A percentile compares a stretch with the other conserved stretches of the same genome.
Evolutionary conservation across 306 rosid genomes (phyloP).

Genomic region (Lupinus albus): DNA sequence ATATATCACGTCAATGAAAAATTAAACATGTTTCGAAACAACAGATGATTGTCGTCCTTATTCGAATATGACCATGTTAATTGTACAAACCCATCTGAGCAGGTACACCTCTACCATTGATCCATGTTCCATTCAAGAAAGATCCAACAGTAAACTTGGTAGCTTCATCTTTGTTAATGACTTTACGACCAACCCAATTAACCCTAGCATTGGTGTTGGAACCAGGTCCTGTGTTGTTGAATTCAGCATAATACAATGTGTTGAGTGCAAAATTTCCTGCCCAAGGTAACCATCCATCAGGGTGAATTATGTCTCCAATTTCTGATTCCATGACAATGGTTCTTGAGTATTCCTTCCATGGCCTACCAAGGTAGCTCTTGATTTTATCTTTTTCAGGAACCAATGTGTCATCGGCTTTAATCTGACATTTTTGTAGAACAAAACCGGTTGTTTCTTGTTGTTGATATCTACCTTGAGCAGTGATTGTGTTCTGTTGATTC

Average conservation of each 20-base stretch:
- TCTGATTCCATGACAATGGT: conserved; percentile 71
- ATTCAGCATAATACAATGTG: conserved; percentile 74
- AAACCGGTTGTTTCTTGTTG: conserved; percentile 54
- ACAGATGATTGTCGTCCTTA: no score
- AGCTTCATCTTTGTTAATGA: conserved; percentile 58
- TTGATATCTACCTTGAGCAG: conserved; percentile 68
- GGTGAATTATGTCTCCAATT: conserved; percentile 57
- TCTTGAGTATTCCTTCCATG: conserved; percentile 74
- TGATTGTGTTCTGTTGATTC: conserved; percentile 62
- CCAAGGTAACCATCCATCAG: conserved; percentile 76
- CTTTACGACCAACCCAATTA: conserved; percentile 64
- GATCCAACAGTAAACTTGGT: conserved; percentile 46
- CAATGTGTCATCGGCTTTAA: conserved; percentile 46
- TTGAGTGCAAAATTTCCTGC: conserved; percentile 64
- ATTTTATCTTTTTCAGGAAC: conserved; percentile 28
- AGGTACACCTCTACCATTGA: conserved; percentile 49
- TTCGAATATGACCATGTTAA: conserved; percentile 10
- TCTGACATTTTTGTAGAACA: conserved; percentile 64
- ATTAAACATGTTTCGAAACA: no score
- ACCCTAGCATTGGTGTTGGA: conserved; percentile 57
- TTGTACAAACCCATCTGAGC: conserved; percentile 52
- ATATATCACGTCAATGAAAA: no score
- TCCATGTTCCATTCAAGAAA: conserved; percentile 72
- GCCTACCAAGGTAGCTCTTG: conserved; percentile 75
- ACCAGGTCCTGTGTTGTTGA: conserved; percentile 66